These are phyloP conservation scores for Barnettozyma salicaria DNA, from an alignment of 805 yeast genomes.

Conservation along the genomic window DNA sequence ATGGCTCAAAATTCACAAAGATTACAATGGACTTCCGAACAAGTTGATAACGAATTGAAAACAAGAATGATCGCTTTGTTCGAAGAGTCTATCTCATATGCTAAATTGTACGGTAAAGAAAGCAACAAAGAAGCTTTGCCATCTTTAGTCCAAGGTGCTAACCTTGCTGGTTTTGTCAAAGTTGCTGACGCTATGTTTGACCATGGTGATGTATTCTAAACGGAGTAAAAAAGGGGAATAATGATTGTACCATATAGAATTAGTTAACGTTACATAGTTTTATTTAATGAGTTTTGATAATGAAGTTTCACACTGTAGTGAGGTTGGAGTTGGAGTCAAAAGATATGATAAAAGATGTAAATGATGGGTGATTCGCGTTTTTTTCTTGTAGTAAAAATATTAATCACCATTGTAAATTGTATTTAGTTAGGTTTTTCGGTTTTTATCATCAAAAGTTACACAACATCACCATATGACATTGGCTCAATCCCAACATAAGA, in stretches of 20 bases:
- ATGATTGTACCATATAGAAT: slow-evolving; percentile 11
- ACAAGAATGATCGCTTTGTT: slow-evolving; percentile 90
- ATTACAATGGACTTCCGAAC: slow-evolving; percentile 83
- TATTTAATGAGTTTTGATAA: slow-evolving; percentile 7
- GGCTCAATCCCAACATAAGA: too few relatives aligned
- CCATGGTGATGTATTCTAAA: slow-evolving; percentile 73
- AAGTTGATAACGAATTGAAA: slow-evolving; percentile 88
- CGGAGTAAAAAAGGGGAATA: slow-evolving; percentile 4
- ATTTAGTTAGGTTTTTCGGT: too few relatives aligned
- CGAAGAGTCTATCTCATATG: slow-evolving; percentile 86
- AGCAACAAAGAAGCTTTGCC: slow-evolving; percentile 65
- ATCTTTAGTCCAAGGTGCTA: slow-evolving; percentile 96
- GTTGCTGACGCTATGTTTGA: slow-evolving; percentile 98
- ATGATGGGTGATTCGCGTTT: too few relatives aligned
- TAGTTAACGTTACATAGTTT: slow-evolving; percentile 9
- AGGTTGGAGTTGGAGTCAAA: too few relatives aligned
- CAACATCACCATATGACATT: too few relatives aligned
- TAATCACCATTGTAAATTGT: too few relatives aligned
- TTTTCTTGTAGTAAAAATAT: too few relatives aligned
- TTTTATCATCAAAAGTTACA: too few relatives aligned
- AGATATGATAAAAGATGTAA: too few relatives aligned
- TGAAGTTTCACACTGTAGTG: background rate
- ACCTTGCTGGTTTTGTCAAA: slow-evolving; percentile 97
- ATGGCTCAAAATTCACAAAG: slow-evolving; percentile 99
- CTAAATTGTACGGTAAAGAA: slow-evolving; percentile 72